A percentile compares a stretch with the other conserved stretches of the same genome.
These are phyloP conservation scores for Fusarium drepaniforme DNA, from an alignment of 2,329 filamentous ascomycete genomes.

Conservation along the genomic window DNA sequence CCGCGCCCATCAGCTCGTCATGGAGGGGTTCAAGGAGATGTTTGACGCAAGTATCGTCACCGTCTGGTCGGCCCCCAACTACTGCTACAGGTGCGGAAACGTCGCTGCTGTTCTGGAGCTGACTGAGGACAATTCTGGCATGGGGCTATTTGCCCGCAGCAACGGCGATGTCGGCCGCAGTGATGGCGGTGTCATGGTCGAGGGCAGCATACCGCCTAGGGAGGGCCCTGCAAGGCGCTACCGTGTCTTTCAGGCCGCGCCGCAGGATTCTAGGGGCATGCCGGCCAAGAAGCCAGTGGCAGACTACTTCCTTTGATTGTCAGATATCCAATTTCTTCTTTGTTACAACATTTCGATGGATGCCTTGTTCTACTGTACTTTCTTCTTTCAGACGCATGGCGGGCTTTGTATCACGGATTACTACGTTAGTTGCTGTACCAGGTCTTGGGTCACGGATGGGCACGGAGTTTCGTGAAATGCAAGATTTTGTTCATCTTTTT, in stretches of 20 bases:
- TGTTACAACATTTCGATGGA: neutral
- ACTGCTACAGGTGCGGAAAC: slow-evolving; percentile 96
- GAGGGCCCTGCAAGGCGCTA: slow-evolving; percentile 89
- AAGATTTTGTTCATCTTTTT: slow-evolving; percentile 18
- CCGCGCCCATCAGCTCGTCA: slow-evolving; percentile 95
- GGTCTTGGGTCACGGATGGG: slow-evolving; percentile 39
- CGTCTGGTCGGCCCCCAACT: slow-evolving; percentile 98
- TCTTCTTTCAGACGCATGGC: slow-evolving; percentile 12
- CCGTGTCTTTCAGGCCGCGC: slow-evolving; percentile 94
- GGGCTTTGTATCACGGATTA: slow-evolving; percentile 36
- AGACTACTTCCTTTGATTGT: slow-evolving; percentile 86
- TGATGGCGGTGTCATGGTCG: slow-evolving; percentile 64
- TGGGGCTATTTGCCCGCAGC: slow-evolving; percentile 76
- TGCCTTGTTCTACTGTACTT: neutral
- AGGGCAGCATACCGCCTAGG: slow-evolving; percentile 57
- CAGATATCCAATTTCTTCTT: neutral
- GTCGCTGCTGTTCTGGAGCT: slow-evolving; percentile 95
- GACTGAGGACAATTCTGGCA: slow-evolving; percentile 85
- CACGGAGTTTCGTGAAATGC: slow-evolving; percentile 39
- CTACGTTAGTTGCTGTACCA: slow-evolving; percentile 6
- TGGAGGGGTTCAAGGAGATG: slow-evolving; percentile 99
- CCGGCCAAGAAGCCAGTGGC: slow-evolving; percentile 98
- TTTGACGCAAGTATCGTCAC: slow-evolving; percentile 96
- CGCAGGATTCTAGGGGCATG: slow-evolving; percentile 97
- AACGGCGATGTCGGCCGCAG: slow-evolving; percentile 77